Base-by-base conservation (phyloP, 176 grass and related monocot species). In the Cenchrus purpureus region DNA sequence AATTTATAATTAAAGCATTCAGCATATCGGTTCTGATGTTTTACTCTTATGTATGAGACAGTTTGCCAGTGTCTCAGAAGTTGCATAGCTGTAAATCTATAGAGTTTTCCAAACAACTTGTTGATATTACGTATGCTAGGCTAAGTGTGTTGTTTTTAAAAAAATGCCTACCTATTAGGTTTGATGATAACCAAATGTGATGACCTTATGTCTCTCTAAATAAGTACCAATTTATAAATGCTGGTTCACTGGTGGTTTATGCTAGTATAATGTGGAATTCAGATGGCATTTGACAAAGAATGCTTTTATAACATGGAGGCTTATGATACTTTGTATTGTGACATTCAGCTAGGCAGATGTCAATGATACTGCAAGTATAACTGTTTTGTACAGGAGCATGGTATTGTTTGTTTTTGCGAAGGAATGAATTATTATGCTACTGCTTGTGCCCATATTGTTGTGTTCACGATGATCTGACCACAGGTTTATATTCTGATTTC, bases 401-500 rank as follows among this genome's bases (percentile, higher is more conserved):
- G 40, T 29, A 56, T 59, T 43, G n/a, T 68, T 62, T 73, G 10
- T 84, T 65, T 63, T 52, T 52, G 51, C 25, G 25, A 25, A 25
- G 25, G 25, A 25, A 25, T 25, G 58, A 68, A 62, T 42, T 84
- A 28, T 19, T 53, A n/a, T 76, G 61, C 12, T 82, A 58, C 50
- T 82, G 83, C 12, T 34, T 63, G 12, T 62, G 66, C 20, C 6
- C 63, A 73, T 75, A 10, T 87, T 63, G 10, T 56, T 16, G n/a
- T 77, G 42, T 11, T 15, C 49, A 62, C 16, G 16, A 17, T 75
- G 29, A 53, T 80, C 22, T 85, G 43, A 76, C 37, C 8, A 66
- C 10, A 69, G 19, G 53, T 8, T 85, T 85, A 67, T 31, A 68
- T 75, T 16, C 79, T 45, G 62, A 67, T 74, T 68, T 28, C 3